Evolutionary conservation across 2,329 filamentous ascomycete species (phyloP).

Genomic region (Macrophomina tecta): DNA sequence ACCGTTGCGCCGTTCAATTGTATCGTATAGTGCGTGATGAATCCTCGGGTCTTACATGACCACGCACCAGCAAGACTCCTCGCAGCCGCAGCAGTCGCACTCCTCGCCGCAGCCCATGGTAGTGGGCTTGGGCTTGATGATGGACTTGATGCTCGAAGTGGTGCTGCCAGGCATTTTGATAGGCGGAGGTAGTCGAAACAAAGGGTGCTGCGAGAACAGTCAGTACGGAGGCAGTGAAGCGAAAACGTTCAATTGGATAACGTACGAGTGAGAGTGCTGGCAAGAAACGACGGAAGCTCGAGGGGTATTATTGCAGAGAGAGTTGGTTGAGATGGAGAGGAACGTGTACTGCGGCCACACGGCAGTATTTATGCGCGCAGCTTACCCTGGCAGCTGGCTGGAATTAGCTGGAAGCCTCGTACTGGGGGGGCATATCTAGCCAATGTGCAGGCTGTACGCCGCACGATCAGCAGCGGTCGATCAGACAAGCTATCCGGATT

Average conservation of each 20-base stretch:
- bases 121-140: slow-evolving; percentile 46
- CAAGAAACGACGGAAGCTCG: not conserved
- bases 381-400: not conserved
- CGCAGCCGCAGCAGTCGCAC: slow-evolving; percentile 48
- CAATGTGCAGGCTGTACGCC: not conserved
- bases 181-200: not conserved
- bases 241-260: not conserved
- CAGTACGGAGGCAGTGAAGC: not conserved
- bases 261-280: not conserved
- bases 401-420: not conserved
- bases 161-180: slow-evolving; percentile 42
- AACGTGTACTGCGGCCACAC: not conserved
- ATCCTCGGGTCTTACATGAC: slow-evolving; percentile 37
- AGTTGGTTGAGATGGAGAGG: not conserved
- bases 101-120: slow-evolving; percentile 41
- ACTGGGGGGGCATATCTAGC: not conserved
- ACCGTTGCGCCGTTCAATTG: not conserved
- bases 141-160: slow-evolving; percentile 43
- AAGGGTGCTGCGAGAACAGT: not conserved
- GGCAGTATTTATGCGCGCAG: slow-evolving; percentile 18
- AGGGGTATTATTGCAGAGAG: not conserved
- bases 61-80: slow-evolving; percentile 45
- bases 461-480: slow-evolving; percentile 12
- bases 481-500: not conserved
- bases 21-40: not conserved